Base-by-base conservation (phyloP, 2,329 filamentous ascomycete genomes). In the Cladophialophora carrionii region DNA sequence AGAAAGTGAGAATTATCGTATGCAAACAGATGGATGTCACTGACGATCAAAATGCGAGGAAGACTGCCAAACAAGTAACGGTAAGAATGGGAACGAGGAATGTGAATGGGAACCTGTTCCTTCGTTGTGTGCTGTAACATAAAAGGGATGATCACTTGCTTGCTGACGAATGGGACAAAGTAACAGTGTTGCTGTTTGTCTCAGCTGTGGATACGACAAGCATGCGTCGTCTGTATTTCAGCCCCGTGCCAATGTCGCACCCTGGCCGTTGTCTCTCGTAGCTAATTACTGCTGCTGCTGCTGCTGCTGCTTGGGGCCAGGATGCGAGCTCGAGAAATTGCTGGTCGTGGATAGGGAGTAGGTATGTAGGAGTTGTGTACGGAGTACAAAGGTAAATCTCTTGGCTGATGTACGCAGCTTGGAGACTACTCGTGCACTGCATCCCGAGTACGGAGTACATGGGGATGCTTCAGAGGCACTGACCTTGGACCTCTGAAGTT, bases 141-240 rank as follows among this genome's bases (percentile, higher is more conserved):
- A 17, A 12, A 52, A 34, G 57, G 32, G 32, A 61, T 32, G 57
- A 49, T 41, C 48, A 34, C 12, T 46, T 31, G 55, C 62, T 17
- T 49, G 22, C 62, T 55, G 52, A 52, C 48, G 59, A 32, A 51
- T 37, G 46, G 22, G 31, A 37, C 4, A 12, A n/a, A n/a, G 37
- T 2, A 43, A 4, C 34, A 1, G 26, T 51, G 22, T 52, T 34
- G 26, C 26, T 29, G 26, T 52, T 12, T 59, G 26, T 51, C 57
- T 58, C 58, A 61, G 57, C n/a, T 52, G 46, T 52, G 43, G 49
- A 46, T 43, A 54, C 14, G 32, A 55, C 59, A 32, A 24, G 49
- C 37, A 53, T 41, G 37, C 37, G 31, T 31, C 46, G 17, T 52
- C 22, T 41, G 26, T 9, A 24, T 51, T 51, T 41, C 32, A 32